Evolutionary conservation across 208 protist species (phyloP), one percentile per base, ranked within the genome.

Genomic region (Tetramitus jugosus): DNA sequence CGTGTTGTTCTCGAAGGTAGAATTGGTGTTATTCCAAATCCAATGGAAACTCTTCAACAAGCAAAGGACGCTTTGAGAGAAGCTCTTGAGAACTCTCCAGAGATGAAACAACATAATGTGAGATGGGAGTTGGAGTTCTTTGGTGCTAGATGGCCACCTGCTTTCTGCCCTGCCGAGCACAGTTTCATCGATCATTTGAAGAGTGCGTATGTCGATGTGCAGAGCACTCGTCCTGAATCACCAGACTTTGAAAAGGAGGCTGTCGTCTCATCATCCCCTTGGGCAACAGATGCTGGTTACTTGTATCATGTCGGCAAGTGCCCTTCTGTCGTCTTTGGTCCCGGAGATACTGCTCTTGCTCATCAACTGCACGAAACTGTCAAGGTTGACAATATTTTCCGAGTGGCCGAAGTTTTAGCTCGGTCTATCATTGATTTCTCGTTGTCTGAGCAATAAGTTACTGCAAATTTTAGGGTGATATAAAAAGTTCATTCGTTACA

Each of bases 281-380:
- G 72, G 72, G 72, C 42, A 23, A 77, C 72, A 7, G 72, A 77
- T 49, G 72, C 37, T 49, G 72, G 72, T 64, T 77, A 77, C 10
- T 10, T 77, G 0, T 52, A 43, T 33, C 3, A 7, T 20, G 6
- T 60, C 2, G 72, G 72, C 6, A 49, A 33, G 3, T 52, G 35
- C 3, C 72, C 72, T 46, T 6, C 42, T 17, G 37, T 77, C 8
- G 72, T 77, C 3, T 52, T 77, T 60, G 72, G 72, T 37, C 72
- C 72, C 23, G 72, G 72, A 26, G 43, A 52, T 10, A 68, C 72
- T 13, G 6, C 13, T 29, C 13, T 77, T 20, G 72, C 72, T 35
- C 72, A 77, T 39, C 72, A 77, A 67, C 29, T 17, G 6, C 20
- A 67, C 14, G 72, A 77, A 46, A 39, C 13, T 10, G 49, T 77